Evolutionary conservation across 148 eudicot species (phyloP).

Genomic region (Vaccinium myrtillus): DNA sequence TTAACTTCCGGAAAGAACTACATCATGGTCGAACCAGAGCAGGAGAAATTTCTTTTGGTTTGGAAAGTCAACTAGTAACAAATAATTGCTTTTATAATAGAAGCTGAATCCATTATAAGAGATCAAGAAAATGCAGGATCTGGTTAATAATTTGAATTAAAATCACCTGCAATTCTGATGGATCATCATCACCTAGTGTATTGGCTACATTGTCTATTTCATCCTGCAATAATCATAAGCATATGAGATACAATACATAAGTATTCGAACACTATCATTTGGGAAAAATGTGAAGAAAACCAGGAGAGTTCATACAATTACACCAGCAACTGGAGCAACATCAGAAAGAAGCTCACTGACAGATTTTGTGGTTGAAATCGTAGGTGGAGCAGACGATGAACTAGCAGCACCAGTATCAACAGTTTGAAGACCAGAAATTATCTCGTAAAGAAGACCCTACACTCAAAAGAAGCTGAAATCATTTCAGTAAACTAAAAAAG

Average conservation of each 20-base stretch:
- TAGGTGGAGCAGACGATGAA: constrained; percentile 55
- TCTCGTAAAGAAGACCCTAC: constrained; percentile 63
- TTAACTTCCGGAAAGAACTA: neutral
- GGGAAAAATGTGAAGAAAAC: neutral
- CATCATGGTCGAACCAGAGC: neutral
- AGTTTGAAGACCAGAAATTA: constrained; percentile 57
- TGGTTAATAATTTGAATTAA: neutral
- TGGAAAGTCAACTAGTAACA: neutral
- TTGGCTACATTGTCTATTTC: constrained; percentile 11
- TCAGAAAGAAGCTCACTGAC: constrained; percentile 54
- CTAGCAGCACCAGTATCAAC: constrained; percentile 56
- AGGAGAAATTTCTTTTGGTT: neutral
- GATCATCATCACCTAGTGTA: neutral
- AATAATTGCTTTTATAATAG: neutral
- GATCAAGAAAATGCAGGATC: neutral
- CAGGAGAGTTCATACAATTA: constrained; percentile 25
- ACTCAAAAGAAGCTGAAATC: neutral
- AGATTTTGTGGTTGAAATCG: constrained; percentile 41
- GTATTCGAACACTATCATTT: neutral
- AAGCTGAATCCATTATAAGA: neutral
- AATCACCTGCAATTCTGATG: constrained; percentile 10
- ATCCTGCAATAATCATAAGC: constrained; percentile 37
- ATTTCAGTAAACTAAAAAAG: neutral
- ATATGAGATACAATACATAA: neutral
- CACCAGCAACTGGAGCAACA: constrained; percentile 44